Evolutionary conservation across 768 basidiomycete genomes (phyloP).

Genomic region (Russula sp.): DNA sequence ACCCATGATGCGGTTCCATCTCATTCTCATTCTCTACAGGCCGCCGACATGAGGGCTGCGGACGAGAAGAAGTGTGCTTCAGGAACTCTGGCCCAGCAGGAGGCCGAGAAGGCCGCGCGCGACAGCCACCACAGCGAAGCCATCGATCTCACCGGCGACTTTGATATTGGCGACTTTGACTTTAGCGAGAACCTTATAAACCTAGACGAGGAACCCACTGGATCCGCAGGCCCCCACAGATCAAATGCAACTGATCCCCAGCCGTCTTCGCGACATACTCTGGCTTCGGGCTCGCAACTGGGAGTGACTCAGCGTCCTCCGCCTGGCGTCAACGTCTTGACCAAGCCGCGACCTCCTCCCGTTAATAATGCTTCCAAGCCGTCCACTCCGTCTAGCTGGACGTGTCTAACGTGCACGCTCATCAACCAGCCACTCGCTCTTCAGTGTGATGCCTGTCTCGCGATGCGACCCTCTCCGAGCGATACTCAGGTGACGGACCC

Average conservation of each 20-base stretch:
- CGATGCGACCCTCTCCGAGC: constrained; percentile 25
- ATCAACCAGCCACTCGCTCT: constrained; percentile 40
- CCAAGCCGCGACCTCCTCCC: constrained; percentile 14
- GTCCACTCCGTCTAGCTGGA: constrained; percentile 33
- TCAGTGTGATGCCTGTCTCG: constrained; percentile 54
- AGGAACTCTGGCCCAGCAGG: constrained; percentile 45
- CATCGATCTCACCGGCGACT: constrained; percentile 49
- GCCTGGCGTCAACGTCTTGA: neutral
- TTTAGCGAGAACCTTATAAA: constrained; percentile 31
- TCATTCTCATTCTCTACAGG: constrained; percentile 39
- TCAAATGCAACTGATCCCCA: constrained; percentile 24
- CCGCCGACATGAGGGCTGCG: constrained; percentile 68
- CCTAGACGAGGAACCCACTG: constrained; percentile 18
- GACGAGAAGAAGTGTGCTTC: constrained; percentile 75
- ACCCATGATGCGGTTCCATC: neutral
- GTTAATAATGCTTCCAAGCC: constrained; percentile 13
- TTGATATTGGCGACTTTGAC: neutral
- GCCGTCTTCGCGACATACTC: constrained; percentile 6
- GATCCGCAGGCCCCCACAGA: constrained; percentile 18
- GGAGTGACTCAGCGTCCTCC: neutral
- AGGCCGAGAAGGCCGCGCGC: constrained; percentile 62
- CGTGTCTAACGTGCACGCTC: constrained; percentile 56
- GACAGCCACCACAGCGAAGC: constrained; percentile 55
- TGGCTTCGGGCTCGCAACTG: neutral
- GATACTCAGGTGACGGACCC: neutral